Evolutionary conservation across 441 rosid species (phyloP).

Genomic region (Bruguiera hainesii): DNA sequence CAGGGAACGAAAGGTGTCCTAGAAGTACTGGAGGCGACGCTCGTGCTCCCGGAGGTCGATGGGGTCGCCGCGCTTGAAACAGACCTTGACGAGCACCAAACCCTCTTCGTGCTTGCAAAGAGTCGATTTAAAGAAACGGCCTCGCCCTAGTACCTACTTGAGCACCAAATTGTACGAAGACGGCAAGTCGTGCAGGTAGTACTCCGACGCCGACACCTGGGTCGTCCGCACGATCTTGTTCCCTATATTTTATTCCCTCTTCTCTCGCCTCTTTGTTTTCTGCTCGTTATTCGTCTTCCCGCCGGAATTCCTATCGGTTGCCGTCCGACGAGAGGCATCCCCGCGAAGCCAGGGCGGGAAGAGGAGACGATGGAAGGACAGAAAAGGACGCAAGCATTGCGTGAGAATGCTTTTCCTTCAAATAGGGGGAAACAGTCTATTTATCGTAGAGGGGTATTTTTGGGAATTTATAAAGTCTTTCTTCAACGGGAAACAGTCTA

Average conservation of each 20-base stretch:
- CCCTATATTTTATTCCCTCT: slow-evolving; percentile 42
- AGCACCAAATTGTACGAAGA: slow-evolving; percentile 89
- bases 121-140: slow-evolving; percentile 86
- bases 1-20: slow-evolving; percentile 62
- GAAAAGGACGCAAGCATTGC: no score
- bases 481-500: no score
- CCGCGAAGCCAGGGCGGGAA: no score
- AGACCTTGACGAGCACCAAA: slow-evolving; percentile 90
- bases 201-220: slow-evolving; percentile 96
- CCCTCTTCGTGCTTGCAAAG: slow-evolving; percentile 98
- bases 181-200: slow-evolving; percentile 96
- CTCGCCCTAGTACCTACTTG: slow-evolving; percentile 80
- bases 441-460: no score
- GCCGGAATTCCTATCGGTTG: no score
- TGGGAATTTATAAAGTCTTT: no score
- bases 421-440: no score
- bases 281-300: no score
- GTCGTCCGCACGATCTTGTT: slow-evolving; percentile 97
- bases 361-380: no score
- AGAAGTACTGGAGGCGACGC: slow-evolving; percentile 69
- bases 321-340: no score
- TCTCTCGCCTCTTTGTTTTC: no score
- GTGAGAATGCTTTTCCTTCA: no score
- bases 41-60: slow-evolving; percentile 92
- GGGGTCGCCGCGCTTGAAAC: slow-evolving; percentile 98